Base-by-base conservation (phyloP, 345 rosid species). In the Odontarrhena argentea region DNA sequence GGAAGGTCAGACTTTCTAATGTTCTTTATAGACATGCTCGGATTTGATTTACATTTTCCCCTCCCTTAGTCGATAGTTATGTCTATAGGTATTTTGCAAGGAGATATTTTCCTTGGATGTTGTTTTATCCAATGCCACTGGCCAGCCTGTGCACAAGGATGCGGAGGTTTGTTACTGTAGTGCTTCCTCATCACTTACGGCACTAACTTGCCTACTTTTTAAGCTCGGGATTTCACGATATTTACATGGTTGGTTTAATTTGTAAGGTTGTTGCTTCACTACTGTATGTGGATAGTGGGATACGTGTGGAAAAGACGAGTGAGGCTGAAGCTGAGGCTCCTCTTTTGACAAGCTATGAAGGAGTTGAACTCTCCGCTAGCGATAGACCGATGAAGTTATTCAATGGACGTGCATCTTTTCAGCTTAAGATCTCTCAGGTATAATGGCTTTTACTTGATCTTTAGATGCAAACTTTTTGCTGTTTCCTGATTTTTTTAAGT, bases 341-440 rank as follows among this genome's bases (percentile, higher is more conserved):
- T 4, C 87, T 86, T 69, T 74, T 87, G 82, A 74, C 78, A 40
- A 84, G 80, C 75, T 79, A 62, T 73, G 93, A 89, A 72, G 96
- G 96, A 70, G 67, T 77, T 65, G 93, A 87, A 68, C 85, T 80
- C 74, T 79, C 84, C 43, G 74, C 91, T 45, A 59, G 13, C 47
- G 83, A 83, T 69, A 80, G 76, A 71, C 86, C 87, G 22, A 73
- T 75, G 70, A 89, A 80, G 74, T 32, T 87, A 65, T 52, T 70
- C 67, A 75, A 82, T 1, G 93, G 93, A 14, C 83, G 80, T 5
- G 82, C 87, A 26, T 78, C 93, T 61, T 84, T 85, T 65, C 85
- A 80, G 78, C 83, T 89, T 60, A 89, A 85, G 74, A 85, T 89
- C 55, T 87, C 96, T 70, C 91, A 80, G 96, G 93, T 89, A 42